Conservation (phyloP, 2,329 filamentous ascomycete species). For the Botrytis medusae region DNA sequence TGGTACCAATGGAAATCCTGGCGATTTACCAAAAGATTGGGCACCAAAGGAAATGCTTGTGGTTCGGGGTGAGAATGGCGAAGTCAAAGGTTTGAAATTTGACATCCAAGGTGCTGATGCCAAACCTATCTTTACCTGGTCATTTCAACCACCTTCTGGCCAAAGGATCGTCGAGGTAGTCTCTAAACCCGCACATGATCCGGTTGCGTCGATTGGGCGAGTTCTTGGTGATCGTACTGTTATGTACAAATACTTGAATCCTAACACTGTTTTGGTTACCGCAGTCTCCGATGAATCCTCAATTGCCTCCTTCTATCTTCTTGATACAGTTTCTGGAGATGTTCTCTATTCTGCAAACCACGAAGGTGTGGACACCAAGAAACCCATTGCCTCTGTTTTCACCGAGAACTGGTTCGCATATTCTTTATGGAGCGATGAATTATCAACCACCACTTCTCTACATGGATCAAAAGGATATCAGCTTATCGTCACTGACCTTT, state of each 20-base stretch:
- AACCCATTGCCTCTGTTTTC: conserved; percentile 73
- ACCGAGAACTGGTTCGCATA: conserved; percentile 97
- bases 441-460: conserved; percentile 55
- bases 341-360: conserved; percentile 72
- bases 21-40: conserved; percentile 47
- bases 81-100: conserved; percentile 57
- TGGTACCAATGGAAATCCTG: conserved; percentile 50
- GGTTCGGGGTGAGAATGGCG: conserved; percentile 49
- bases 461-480: conserved; percentile 77
- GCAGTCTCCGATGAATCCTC: conserved; percentile 59
- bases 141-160: conserved; percentile 63
- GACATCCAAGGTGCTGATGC: conserved; percentile 45
- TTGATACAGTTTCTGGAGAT: conserved; percentile 84
- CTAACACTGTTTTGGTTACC: conserved; percentile 77
- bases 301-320: conserved; percentile 70
- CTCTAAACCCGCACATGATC: conserved; percentile 72
- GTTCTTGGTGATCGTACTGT: conserved; percentile 92
- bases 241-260: conserved; percentile 94
- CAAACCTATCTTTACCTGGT: conserved; percentile 62
- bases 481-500: conserved; percentile 82
- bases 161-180: conserved; percentile 70
- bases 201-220: conserved; percentile 90
- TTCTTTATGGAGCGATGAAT: conserved; percentile 66
- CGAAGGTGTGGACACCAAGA: conserved; percentile 68
- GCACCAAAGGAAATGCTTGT: conserved; percentile 56